Conservation (phyloP, 305 asterid species). For the Withania somnifera region DNA sequence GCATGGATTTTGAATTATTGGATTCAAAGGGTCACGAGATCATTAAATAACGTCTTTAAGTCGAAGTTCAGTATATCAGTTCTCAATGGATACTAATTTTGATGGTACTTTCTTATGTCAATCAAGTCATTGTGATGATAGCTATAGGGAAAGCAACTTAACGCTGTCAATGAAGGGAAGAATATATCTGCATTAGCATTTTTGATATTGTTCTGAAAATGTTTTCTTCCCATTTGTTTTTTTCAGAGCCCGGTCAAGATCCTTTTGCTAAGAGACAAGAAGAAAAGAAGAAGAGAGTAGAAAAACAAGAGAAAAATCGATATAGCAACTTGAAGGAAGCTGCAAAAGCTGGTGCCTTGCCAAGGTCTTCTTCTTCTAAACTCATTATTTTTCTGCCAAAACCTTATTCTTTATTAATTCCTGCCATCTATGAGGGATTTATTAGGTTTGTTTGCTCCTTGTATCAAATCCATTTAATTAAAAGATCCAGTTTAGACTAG, state of each 20-base stretch:
- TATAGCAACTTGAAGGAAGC: slow-evolving; percentile 71
- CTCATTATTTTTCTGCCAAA: not conserved
- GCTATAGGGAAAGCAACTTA: not conserved
- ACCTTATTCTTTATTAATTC: not conserved
- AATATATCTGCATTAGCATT: not conserved
- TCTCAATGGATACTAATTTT: not conserved
- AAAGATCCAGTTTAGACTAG: not conserved
- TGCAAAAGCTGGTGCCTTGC: slow-evolving; percentile 76
- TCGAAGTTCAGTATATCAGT: not conserved
- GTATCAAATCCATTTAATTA: no score
- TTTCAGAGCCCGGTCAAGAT: slow-evolving; percentile 76
- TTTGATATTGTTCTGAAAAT: not conserved
- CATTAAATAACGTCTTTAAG: not conserved
- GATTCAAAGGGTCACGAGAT: not conserved
- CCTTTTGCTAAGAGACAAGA: slow-evolving; percentile 74
- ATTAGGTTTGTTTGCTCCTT: not conserved
- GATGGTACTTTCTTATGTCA: not conserved
- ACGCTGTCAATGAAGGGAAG: not conserved
- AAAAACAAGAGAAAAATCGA: slow-evolving; percentile 75
- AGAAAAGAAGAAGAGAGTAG: slow-evolving; percentile 77
- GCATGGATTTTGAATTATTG: not conserved
- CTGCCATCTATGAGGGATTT: not conserved
- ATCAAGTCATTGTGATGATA: not conserved
- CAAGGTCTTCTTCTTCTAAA: slow-evolving; percentile 42
- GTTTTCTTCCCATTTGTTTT: not conserved